These are phyloP conservation scores for Debaryomycetaceae sp. DNA, from an alignment of 1,139 yeast genomes.

Conservation along the genomic window DNA sequence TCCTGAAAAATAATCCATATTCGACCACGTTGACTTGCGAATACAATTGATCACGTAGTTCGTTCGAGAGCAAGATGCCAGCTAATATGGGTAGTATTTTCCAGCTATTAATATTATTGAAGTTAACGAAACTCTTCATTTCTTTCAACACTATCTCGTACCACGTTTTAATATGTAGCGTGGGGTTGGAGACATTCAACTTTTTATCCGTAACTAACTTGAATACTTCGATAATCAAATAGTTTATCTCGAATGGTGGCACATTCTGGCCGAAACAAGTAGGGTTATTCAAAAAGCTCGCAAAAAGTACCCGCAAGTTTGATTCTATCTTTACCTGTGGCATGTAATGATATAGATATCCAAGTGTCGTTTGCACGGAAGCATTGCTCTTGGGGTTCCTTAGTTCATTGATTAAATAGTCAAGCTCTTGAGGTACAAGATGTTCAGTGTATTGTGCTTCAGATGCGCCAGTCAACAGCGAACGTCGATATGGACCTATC, in stretches of 20 bases:
- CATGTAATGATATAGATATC: conserved; percentile 56
- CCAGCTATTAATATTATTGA: conserved; percentile 43
- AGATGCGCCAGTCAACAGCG: conserved; percentile 5
- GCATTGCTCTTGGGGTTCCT: conserved; percentile 33
- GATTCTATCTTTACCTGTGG: conserved; percentile 59
- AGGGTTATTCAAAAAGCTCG: conserved; percentile 48
- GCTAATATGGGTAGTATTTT: conserved; percentile 53
- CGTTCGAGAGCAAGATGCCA: conserved; percentile 48
- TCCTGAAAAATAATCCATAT: conserved; percentile 31
- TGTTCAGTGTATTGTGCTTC: conserved; percentile 2
- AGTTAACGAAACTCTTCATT: conserved; percentile 28
- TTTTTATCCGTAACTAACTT: conserved; percentile 50
- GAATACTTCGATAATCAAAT: conserved; percentile 47
- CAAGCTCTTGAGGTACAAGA: conserved; percentile 43
- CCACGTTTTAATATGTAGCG: conserved; percentile 52
- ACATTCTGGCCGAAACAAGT: conserved; percentile 39
- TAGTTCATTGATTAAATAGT: conserved; percentile 44
- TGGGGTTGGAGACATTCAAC: conserved; percentile 57
- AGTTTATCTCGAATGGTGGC: conserved; percentile 31
- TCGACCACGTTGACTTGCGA: conserved; percentile 22
- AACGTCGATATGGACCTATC: conserved; percentile 23
- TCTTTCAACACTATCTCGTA: conserved; percentile 42
- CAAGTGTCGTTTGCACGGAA: conserved; percentile 37
- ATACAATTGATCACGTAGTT: conserved; percentile 34
- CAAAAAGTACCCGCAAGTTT: conserved; percentile 51